Evolutionary conservation across 1,284 basidiomycete species (phyloP), one percentile per base, ranked within the genome.

Genomic region (Microbotryomycetes sp.): DNA sequence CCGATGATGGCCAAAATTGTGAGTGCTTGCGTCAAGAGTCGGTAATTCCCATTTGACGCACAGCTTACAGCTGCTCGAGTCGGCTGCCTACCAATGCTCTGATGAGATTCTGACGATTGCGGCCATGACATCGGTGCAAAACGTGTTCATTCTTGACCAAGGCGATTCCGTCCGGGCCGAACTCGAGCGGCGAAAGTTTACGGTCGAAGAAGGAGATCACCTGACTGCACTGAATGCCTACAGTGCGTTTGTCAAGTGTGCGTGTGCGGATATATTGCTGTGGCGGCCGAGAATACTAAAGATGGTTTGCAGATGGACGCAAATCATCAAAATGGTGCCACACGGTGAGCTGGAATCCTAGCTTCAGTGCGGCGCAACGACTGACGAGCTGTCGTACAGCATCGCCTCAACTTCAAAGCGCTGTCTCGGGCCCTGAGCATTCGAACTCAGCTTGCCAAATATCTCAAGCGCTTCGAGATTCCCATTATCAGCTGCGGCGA

Each of bases 121-220:
- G 1, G 91, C 94, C 0, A 97, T 98, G 91, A 89, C 88, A 9
- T 82, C 89, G 4, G 83, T 96, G 11, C 90, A 92, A 87, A 90
- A 94, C 73, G 84, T 87, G 3, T 97, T 97, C 74, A 75, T 92
- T 35, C 87, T 89, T 56, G 85, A 87, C 6, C 88, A 91, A 18
- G 91, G 90, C n/a, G 81, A 84, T 16, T 89, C 87, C 6, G 88
- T 89, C 0, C 74, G 91, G 56, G 90, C 88, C 9, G 91, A 96
- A 75, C 77, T 98, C 9, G 90, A 94, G 74, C 81, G 90, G 53
- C 80, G 94, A 57, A 94, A 96, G 72, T 98, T 98, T 71, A 94
- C 91, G 0, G 91, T 92, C 0, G 90, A 96, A 75, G 93, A 99
- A 82, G 96, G 96, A 67, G 93, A 97, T 73, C 90, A 94, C 73